Evolutionary conservation across 192 early-diverging fungal genomes (phyloP).

Genomic region (Umbelopsis sp.): DNA sequence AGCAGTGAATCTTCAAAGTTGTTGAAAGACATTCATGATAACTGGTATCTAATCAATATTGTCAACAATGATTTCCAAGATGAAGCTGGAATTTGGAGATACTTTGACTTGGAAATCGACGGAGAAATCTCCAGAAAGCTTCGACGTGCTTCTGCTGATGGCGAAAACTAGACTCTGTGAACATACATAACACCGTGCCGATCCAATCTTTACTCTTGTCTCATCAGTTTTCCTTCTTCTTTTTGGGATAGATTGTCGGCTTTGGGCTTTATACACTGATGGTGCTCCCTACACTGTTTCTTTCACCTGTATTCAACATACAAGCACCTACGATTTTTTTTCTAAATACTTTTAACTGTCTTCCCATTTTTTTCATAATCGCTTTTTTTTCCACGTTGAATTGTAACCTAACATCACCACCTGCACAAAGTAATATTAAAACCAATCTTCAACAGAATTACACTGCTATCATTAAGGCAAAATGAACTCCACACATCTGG

Average conservation of each 20-base stretch:
- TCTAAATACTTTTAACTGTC: not conserved
- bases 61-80: constrained; percentile 93
- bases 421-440: constrained; percentile 6
- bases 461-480: too few species aligned
- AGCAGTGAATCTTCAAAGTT: constrained; percentile 45
- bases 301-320: constrained; percentile 16
- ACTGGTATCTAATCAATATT: constrained; percentile 91
- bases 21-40: constrained; percentile 59
- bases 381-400: constrained; percentile 6
- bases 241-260: not conserved
- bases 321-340: constrained; percentile 17
- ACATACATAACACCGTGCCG: not conserved
- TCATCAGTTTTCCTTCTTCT: not conserved
- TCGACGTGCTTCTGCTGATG: constrained; percentile 10
- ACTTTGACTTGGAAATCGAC: constrained; percentile 53
- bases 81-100: constrained; percentile 64
- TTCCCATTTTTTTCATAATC: constrained; percentile 8
- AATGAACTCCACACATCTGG: not conserved
- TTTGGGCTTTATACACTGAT: not conserved
- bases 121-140: constrained; percentile 32
- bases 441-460: constrained; percentile 4
- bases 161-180: not conserved
- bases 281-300: not conserved
- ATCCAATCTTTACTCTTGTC: not conserved
- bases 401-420: not conserved